Evolutionary conservation across 192 early-diverging fungal species (phyloP).

Genomic region (Podila clonocystis): DNA sequence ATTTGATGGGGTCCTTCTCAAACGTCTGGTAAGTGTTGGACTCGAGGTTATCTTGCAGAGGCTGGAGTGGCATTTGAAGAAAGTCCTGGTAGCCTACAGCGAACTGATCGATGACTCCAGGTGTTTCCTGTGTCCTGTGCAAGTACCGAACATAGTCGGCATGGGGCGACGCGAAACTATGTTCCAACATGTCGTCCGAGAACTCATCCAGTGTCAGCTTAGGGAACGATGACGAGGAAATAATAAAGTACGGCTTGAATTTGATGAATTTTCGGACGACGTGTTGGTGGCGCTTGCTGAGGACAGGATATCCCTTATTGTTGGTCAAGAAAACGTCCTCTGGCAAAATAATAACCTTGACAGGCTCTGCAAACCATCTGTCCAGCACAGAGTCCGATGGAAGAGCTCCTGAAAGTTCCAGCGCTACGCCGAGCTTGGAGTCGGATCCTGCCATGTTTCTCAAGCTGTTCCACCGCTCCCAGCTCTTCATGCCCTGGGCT

Average conservation of each 20-base stretch:
- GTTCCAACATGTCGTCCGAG: slow-evolving; percentile 33
- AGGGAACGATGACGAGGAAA: slow-evolving; percentile 40
- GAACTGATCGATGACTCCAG: slow-evolving; percentile 74
- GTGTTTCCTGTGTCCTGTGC: slow-evolving; percentile 66
- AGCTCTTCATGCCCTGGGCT: slow-evolving; percentile 54
- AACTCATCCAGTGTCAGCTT: slow-evolving; percentile 46
- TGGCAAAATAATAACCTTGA: slow-evolving; percentile 80
- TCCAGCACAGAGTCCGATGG: slow-evolving; percentile 56
- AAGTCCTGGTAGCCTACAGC: slow-evolving; percentile 92
- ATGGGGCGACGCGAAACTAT: slow-evolving; percentile 68
- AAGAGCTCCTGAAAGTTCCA: slow-evolving; percentile 64
- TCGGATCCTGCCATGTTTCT: slow-evolving; percentile 75
- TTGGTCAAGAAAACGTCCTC: slow-evolving; percentile 80
- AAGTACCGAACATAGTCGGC: slow-evolving; percentile 86
- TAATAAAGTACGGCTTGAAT: slow-evolving; percentile 48
- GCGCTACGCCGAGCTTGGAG: slow-evolving; percentile 69
- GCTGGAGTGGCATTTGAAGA: slow-evolving; percentile 84
- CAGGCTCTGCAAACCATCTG: slow-evolving; percentile 91
- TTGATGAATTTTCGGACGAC: slow-evolving; percentile 67
- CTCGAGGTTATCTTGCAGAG: slow-evolving; percentile 95
- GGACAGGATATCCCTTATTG: slow-evolving; percentile 87
- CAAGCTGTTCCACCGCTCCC: slow-evolving; percentile 87
- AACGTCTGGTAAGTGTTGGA: slow-evolving; percentile 96
- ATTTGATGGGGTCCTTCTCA: slow-evolving; percentile 96
- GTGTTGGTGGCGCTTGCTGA: slow-evolving; percentile 80